A percentile compares a stretch with the other conserved stretches of the same genome.
Evolutionary conservation across 139 green algal genomes (phyloP).

Genomic region (Edaphochlamys debaryana): DNA sequence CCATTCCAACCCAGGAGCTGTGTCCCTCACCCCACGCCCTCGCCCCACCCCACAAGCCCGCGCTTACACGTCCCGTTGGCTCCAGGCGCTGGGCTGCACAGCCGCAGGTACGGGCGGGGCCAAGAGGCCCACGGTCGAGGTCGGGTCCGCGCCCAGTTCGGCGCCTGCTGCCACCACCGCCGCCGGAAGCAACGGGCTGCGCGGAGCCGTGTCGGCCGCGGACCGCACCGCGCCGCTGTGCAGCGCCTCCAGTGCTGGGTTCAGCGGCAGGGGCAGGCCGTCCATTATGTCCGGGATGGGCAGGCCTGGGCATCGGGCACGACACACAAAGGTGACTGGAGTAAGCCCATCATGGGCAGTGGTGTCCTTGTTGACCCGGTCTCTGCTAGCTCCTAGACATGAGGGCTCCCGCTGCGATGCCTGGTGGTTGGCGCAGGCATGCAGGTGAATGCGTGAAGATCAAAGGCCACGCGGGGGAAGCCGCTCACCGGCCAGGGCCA

Average conservation of each 20-base stretch:
- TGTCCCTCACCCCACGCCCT: no score
- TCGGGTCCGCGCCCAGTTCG: no score
- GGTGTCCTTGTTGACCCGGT: no score
- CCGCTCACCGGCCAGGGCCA: background rate
- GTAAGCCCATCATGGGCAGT: no score
- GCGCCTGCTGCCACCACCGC: background rate
- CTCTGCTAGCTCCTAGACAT: no score
- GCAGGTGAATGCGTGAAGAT: background rate
- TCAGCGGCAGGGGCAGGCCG: slow-evolving; percentile 19
- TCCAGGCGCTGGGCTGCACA: background rate
- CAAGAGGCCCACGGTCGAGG: no score
- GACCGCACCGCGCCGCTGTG: background rate
- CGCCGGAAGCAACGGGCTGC: no score
- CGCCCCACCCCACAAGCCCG: no score
- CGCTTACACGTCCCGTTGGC: no score
- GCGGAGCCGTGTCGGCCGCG: no score
- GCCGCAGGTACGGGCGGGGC: background rate
- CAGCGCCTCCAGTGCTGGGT: background rate
- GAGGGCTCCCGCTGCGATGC: background rate
- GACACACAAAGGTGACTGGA: no score
- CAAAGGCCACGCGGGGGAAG: background rate
- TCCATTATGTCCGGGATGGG: background rate
- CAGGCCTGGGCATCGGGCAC: background rate
- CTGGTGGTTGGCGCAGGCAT: background rate
- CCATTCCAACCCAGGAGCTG: background rate